These are phyloP conservation scores for Ophiostoma sp. DNA, from an alignment of 2,329 filamentous ascomycete species.

Conservation along the genomic window DNA sequence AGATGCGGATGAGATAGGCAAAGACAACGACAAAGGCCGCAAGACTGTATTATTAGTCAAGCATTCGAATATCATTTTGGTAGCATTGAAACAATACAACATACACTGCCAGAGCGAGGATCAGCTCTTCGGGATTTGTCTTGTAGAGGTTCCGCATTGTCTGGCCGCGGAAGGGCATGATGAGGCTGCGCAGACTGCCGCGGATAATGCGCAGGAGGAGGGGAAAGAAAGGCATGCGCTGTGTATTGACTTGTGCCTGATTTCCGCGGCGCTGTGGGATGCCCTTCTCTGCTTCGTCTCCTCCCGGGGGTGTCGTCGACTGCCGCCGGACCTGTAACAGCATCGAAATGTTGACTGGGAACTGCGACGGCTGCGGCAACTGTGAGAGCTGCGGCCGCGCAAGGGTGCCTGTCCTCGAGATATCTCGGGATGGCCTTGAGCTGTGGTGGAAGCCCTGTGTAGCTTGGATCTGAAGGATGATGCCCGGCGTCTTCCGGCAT, in stretches of 20 bases:
- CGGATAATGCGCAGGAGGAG: conserved; percentile 33
- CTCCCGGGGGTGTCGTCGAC: conserved; percentile 14
- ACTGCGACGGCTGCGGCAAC: background rate
- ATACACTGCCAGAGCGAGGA: conserved; percentile 41
- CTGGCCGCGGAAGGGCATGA: conserved; percentile 37
- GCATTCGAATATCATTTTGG: no score
- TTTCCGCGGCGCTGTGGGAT: background rate
- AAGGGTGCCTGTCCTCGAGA: background rate
- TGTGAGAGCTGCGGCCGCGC: background rate
- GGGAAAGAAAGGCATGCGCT: conserved; percentile 26
- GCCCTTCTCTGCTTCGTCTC: background rate
- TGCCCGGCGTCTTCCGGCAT: background rate
- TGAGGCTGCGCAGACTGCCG: conserved; percentile 34
- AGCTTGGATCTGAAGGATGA: background rate
- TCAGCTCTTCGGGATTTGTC: conserved; percentile 41
- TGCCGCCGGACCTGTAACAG: conserved; percentile 2
- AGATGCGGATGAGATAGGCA: conserved; percentile 40
- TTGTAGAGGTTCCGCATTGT: conserved; percentile 37
- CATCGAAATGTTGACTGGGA: background rate
- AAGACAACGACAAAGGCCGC: conserved; percentile 32
- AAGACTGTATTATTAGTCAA: conserved; percentile 32
- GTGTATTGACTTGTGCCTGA: conserved; percentile 17
- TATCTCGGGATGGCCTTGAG: background rate
- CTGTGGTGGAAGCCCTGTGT: conserved; percentile 4
- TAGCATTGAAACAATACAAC: conserved; percentile 20